Conservation (phyloP, 139 green algal species). For the Closterium sp. region DNA sequence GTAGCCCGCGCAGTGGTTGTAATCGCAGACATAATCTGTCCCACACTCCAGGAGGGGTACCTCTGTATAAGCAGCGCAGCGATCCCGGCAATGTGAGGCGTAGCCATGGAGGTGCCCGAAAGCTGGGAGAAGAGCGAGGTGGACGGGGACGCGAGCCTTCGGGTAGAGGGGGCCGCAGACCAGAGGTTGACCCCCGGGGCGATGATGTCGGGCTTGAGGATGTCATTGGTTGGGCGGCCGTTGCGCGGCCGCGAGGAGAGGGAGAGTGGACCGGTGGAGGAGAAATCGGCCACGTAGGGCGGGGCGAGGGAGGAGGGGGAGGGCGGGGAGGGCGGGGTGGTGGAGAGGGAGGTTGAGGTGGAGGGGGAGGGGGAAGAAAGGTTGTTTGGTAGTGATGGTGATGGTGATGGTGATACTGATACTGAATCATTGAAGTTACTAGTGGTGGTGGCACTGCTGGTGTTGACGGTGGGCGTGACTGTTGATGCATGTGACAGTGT, state of each 20-base stretch:
- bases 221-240: not conserved
- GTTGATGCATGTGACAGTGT: not conserved
- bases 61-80: not conserved
- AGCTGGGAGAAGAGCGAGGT: not conserved
- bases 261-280: not conserved
- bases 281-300: not conserved
- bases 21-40: not conserved
- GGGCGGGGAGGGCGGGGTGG: no score
- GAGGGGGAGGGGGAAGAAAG: not conserved
- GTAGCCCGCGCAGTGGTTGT: not conserved
- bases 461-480: not conserved
- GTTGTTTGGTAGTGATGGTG: not conserved
- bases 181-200: not conserved
- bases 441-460: not conserved
- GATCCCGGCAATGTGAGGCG: not conserved
- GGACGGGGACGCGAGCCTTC: not conserved
- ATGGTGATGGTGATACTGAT: not conserved
- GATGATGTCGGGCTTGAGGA: not conserved
- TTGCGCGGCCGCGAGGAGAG: not conserved
- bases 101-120: not conserved
- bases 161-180: not conserved
- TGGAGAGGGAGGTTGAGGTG: not conserved
- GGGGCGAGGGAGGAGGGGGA: not conserved
- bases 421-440: not conserved
- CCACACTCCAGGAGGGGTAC: not conserved